A percentile compares a stretch with the other conserved stretches of the same genome.
Evolutionary conservation across 75 land plant species (phyloP).

Genomic region (Cupressus sempervirens): DNA sequence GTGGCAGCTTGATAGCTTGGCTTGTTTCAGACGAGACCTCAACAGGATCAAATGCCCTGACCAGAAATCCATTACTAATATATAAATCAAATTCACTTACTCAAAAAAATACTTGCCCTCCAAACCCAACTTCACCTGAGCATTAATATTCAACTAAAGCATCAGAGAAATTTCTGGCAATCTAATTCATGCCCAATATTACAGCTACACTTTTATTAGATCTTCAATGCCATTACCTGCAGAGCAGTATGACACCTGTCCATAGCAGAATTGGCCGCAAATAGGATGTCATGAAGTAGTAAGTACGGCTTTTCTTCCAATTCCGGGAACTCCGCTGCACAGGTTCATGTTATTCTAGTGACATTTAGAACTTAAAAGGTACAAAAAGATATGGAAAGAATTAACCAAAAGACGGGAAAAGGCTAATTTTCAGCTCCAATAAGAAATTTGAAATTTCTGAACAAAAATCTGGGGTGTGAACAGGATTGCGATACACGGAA

Average conservation of each 20-base stretch:
- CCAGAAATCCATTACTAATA: constrained; percentile 1
- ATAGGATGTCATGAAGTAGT: constrained; percentile 54
- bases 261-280: constrained; percentile 78
- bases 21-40: constrained; percentile 64
- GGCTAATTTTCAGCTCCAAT: background rate
- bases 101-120: constrained; percentile 2
- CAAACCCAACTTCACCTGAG: too few relatives aligned
- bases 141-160: background rate
- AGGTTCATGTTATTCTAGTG: background rate
- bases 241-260: constrained; percentile 66
- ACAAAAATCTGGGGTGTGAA: background rate
- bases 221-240: constrained; percentile 54
- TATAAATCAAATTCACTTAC: background rate
- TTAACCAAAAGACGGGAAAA: background rate
- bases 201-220: background rate
- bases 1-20: constrained; percentile 73
- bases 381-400: background rate
- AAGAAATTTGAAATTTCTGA: background rate
- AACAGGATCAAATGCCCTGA: constrained; percentile 76
- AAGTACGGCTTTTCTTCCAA: constrained; percentile 74
- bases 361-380: constrained; percentile 9
- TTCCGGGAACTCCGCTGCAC: constrained; percentile 47
- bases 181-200: constrained; percentile 5
- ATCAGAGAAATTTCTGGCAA: background rate
- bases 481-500: background rate